phyloP scores from a whole-genome alignment of 106 monocot genomes.

The Platanthera guangdongensis region DNA sequence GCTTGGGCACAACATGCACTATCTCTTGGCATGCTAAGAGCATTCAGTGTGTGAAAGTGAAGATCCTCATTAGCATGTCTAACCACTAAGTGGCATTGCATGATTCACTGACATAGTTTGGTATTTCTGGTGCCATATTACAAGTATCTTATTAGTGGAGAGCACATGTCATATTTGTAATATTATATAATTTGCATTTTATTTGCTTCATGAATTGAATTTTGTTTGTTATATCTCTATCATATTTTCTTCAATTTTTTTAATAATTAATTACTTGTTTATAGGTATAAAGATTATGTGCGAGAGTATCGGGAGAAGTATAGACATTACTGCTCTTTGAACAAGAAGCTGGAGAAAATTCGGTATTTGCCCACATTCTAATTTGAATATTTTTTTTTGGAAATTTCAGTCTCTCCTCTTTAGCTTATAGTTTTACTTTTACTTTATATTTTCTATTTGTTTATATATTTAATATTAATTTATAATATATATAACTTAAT shows the following conservation, averaged over 20 bases:
- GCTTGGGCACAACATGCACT: too few species aligned
- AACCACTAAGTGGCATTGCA: too few species aligned
- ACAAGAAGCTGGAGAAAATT: constrained; percentile 62
- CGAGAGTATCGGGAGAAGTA: constrained; percentile 85
- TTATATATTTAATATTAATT: not conserved
- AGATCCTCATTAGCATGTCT: too few species aligned
- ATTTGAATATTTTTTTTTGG: not conserved
- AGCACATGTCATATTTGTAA: not conserved
- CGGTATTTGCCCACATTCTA: constrained; percentile 26
- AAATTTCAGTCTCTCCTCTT: not conserved
- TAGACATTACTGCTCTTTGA: constrained; percentile 52
- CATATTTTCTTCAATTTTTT: constrained; percentile 1
- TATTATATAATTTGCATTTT: constrained; percentile 1
- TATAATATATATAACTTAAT: not conserved
- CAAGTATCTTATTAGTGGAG: not conserved
- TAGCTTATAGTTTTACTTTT: not conserved
- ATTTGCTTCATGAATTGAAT: not conserved
- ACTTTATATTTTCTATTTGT: not conserved
- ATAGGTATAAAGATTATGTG: constrained; percentile 79
- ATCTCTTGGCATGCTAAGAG: too few species aligned
- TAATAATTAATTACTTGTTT: constrained; percentile 4
- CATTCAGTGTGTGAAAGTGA: too few species aligned
- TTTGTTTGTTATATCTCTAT: not conserved
- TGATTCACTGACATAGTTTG: too few species aligned
- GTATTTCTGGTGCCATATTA: too few species aligned